phyloP scores from a whole-genome alignment of 257 asterid species.

The Solanum pinnatisectum region DNA sequence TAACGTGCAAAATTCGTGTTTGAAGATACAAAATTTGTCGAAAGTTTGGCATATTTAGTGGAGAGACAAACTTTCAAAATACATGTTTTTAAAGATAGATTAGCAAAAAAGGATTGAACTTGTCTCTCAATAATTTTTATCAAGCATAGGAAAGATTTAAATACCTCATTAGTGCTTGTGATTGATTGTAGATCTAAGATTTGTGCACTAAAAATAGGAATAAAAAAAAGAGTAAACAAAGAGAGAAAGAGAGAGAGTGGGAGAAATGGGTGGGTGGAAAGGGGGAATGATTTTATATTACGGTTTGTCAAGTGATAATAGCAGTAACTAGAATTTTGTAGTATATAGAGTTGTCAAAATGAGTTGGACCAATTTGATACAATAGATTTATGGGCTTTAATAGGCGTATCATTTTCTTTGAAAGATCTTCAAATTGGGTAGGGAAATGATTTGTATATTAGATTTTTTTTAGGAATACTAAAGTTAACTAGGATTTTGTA shows the following conservation, averaged over 20 bases:
- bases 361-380: background rate
- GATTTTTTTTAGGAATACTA: background rate
- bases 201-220: background rate
- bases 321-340: background rate
- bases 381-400: background rate
- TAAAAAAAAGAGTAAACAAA: background rate
- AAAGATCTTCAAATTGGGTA: too few species aligned
- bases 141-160: background rate
- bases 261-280: too few species aligned
- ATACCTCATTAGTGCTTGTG: too few species aligned
- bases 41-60: background rate
- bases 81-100: too few species aligned
- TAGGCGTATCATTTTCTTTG: too few species aligned
- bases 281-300: too few species aligned
- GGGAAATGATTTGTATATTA: background rate
- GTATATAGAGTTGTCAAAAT: background rate
- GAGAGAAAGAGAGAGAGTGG: too few species aligned
- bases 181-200: background rate
- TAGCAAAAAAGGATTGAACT: too few species aligned
- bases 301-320: too few species aligned
- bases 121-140: background rate
- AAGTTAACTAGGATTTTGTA: background rate
- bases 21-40: too few species aligned
- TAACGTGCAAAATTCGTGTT: too few species aligned
- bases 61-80: background rate